Percentiles rank a stretch among this genome's conserved stretches.
These are phyloP conservation scores for Eimeria falciformis DNA, from an alignment of 169 alveolate species.

Conservation along the genomic window DNA sequence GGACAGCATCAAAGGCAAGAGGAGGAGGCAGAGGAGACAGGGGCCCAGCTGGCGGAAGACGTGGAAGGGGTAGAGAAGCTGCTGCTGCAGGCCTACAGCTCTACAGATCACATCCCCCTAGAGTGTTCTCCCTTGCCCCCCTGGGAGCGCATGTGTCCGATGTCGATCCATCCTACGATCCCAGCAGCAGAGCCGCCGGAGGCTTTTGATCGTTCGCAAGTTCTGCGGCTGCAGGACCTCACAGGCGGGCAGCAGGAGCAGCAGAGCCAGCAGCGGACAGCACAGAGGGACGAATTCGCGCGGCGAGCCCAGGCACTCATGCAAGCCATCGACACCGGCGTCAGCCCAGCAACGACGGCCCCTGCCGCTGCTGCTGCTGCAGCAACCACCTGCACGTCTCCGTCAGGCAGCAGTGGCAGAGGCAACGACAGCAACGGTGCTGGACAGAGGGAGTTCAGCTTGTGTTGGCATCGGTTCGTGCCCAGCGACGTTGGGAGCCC, in stretches of 20 bases:
- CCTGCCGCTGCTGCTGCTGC: constrained; percentile 34
- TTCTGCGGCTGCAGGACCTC: not conserved
- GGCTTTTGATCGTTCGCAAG: not conserved
- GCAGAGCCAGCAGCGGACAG: constrained; percentile 19
- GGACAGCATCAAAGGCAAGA: not conserved
- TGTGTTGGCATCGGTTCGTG: constrained; percentile 35
- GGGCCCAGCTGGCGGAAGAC: constrained; percentile 8
- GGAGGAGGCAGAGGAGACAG: not conserved
- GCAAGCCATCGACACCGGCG: not conserved
- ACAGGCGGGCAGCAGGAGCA: constrained; percentile 33
- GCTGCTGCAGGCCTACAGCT: constrained; percentile 47
- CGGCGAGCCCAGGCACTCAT: not conserved
- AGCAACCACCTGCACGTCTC: constrained; percentile 1
- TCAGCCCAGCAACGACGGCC: not conserved
- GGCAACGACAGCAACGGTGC: constrained; percentile 24
- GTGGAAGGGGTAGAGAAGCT: constrained; percentile 3
- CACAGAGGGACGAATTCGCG: not conserved
- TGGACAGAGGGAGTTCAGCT: not conserved
- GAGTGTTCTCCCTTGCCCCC: not conserved
- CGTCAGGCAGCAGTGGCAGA: constrained; percentile 22
- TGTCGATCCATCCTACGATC: constrained; percentile 7
- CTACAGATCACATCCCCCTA: constrained; percentile 22
- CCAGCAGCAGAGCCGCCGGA: not conserved
- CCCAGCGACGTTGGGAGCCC: not conserved
- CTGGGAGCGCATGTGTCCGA: not conserved